A percentile compares a stretch with the other conserved stretches of the same genome.
phyloP scores from a whole-genome alignment of 257 asterid genomes.

The Nicotiana obtusifolia region DNA sequence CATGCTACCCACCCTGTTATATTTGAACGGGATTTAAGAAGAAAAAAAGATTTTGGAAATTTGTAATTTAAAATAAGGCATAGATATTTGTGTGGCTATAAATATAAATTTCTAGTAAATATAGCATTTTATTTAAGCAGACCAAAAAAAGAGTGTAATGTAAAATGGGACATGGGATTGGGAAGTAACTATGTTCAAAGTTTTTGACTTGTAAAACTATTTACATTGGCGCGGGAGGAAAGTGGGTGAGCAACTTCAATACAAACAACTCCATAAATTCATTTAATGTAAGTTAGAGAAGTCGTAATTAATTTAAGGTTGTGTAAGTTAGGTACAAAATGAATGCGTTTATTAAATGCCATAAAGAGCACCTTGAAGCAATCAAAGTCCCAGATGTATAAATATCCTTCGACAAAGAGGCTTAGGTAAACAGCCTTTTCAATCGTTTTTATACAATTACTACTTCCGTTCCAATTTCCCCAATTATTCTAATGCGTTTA shows the following conservation, averaged over 20 bases:
- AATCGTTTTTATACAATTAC: conserved; percentile 12
- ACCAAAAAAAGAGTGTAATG: too few relatives aligned
- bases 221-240: background rate
- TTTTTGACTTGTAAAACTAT: background rate
- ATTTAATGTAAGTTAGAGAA: conserved; percentile 6
- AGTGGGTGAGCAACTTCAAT: conserved; percentile 7
- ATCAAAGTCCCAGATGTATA: conserved; percentile 8
- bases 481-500: background rate
- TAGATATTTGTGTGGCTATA: too few relatives aligned
- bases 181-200: background rate
- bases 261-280: background rate
- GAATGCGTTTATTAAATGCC: conserved; percentile 41
- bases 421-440: conserved; percentile 16
- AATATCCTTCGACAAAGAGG: background rate
- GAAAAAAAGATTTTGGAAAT: too few relatives aligned
- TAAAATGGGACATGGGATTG: too few relatives aligned
- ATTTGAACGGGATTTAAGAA: too few relatives aligned
- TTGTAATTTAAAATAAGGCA: too few relatives aligned
- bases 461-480: background rate
- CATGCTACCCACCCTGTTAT: background rate
- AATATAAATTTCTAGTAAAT: too few relatives aligned
- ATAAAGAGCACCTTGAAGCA: conserved; percentile 25
- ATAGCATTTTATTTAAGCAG: too few relatives aligned
- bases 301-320: conserved; percentile 20
- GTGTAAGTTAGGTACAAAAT: conserved; percentile 47